phyloP scores from a whole-genome alignment of 2,329 filamentous ascomycete genomes.

The Tolypocladium nubicola region DNA sequence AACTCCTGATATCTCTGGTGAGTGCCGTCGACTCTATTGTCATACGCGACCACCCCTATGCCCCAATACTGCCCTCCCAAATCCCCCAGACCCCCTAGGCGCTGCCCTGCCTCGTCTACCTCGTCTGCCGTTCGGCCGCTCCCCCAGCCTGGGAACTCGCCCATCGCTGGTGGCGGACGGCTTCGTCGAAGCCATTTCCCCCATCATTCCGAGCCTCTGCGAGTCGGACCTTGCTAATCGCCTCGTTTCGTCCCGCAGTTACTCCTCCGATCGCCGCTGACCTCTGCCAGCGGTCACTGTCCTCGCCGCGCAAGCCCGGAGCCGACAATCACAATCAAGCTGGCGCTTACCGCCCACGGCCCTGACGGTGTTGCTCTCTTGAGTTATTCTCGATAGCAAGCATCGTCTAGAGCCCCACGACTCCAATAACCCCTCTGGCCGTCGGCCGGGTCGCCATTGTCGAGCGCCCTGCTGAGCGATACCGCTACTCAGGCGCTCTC shows the following conservation, averaged over 20 bases:
- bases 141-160: neutral
- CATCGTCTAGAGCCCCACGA: conserved; percentile 8
- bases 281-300: conserved; percentile 5
- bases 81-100: conserved; percentile 8
- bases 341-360: conserved; percentile 23
- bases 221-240: conserved; percentile 3
- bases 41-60: conserved; percentile 24
- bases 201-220: neutral
- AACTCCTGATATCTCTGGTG: conserved; percentile 23
- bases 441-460: conserved; percentile 13
- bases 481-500: conserved; percentile 8
- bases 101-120: conserved; percentile 5
- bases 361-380: conserved; percentile 17
- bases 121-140: neutral
- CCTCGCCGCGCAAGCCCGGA: conserved; percentile 20
- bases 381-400: conserved; percentile 10
- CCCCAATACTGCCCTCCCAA: conserved; percentile 14
- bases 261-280: conserved; percentile 10
- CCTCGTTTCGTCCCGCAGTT: neutral
- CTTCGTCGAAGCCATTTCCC: conserved; percentile 1
- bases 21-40: conserved; percentile 22
- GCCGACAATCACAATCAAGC: conserved; percentile 11
- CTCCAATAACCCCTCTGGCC: conserved; percentile 10
- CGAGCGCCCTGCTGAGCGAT: conserved; percentile 15
- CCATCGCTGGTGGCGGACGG: conserved; percentile 1